Percentiles rank a stretch among this genome's conserved stretches.
Evolutionary conservation across 352 stramenopile genomes (phyloP).

Genomic region (Blastocystis sp.): DNA sequence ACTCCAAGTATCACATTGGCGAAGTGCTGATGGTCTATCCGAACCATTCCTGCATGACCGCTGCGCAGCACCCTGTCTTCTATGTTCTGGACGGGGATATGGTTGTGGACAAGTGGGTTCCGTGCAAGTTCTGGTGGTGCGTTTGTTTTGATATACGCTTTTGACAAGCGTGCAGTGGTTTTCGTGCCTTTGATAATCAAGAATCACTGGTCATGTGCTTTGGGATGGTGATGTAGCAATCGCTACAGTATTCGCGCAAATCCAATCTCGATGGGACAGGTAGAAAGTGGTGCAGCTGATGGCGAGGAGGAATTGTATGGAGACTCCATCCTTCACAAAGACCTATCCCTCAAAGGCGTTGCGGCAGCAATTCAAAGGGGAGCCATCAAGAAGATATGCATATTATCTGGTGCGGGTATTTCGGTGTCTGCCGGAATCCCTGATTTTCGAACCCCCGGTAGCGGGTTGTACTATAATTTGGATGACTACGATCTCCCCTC

Average conservation of each 20-base stretch:
- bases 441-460: constrained; percentile 86
- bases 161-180: too few species aligned
- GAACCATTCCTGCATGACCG: constrained; percentile 68
- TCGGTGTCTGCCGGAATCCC: constrained; percentile 91
- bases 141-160: constrained; percentile 8
- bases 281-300: constrained; percentile 55
- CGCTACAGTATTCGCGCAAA: too few species aligned
- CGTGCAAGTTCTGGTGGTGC: constrained; percentile 54
- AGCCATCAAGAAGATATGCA: constrained; percentile 80
- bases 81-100: constrained; percentile 45
- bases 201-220: too few species aligned
- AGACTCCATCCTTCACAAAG: constrained; percentile 1
- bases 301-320: background rate
- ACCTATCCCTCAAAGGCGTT: constrained; percentile 70
- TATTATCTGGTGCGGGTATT: constrained; percentile 86
- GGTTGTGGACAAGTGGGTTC: constrained; percentile 59
- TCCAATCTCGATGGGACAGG: constrained; percentile 17
- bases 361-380: constrained; percentile 74
- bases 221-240: too few species aligned
- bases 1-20: constrained; percentile 61
- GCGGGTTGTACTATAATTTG: constrained; percentile 80
- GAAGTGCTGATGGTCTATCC: constrained; percentile 49
- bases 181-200: too few species aligned
- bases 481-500: constrained; percentile 81
- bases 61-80: constrained; percentile 39